Conservation (phyloP, 768 basidiomycete genomes). For the Podaxis sp. region DNA sequence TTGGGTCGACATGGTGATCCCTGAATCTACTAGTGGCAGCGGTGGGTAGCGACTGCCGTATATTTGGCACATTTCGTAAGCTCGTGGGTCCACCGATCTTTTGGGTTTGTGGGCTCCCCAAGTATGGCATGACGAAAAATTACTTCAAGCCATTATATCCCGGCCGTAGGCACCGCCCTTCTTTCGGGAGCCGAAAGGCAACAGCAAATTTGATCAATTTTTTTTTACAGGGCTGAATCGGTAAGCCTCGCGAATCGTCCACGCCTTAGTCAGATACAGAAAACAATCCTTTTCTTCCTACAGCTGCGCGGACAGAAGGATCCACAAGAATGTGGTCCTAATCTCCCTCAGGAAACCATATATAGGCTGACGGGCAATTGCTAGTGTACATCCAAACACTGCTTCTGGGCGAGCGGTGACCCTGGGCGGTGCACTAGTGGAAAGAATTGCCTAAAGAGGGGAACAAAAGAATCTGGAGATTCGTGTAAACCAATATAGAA, state of each 20-base stretch:
- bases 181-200: no score
- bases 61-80: background rate
- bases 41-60: background rate
- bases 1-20: no score
- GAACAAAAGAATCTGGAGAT: conserved; percentile 6
- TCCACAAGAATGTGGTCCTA: no score
- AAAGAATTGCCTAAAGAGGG: conserved; percentile 1
- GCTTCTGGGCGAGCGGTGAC: background rate
- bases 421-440: background rate
- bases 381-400: background rate
- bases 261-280: no score
- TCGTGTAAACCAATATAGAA: background rate
- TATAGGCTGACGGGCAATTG: background rate
- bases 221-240: no score
- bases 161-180: no score
- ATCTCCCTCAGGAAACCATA: no score
- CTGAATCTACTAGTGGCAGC: background rate
- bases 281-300: no score
- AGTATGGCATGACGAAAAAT: background rate
- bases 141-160: no score
- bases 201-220: no score
- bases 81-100: background rate
- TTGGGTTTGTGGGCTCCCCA: background rate
- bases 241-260: no score
- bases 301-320: no score